These are phyloP conservation scores for Macadamia integrifolia DNA, from an alignment of 164 flowering plant species.

Conservation along the genomic window DNA sequence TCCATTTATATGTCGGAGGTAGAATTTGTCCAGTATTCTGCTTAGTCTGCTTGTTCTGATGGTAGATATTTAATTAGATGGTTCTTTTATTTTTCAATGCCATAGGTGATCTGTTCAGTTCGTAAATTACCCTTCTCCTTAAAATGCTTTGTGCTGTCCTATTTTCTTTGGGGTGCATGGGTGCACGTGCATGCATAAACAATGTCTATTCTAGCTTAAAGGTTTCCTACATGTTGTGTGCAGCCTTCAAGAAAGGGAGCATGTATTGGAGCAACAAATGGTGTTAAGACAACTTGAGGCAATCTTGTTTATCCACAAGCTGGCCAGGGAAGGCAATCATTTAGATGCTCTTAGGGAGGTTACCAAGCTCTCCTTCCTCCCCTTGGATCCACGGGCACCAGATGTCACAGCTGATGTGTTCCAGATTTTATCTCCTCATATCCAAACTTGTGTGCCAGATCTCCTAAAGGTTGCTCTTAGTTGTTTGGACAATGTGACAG, in stretches of 20 bases:
- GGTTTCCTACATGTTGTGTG: constrained; percentile 4
- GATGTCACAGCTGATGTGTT: constrained; percentile 42
- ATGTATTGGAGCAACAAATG: constrained; percentile 64
- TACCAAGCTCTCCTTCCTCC: constrained; percentile 76
- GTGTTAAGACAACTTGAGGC: constrained; percentile 90
- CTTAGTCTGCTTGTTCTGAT: background rate
- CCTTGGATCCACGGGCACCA: constrained; percentile 73
- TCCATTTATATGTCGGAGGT: background rate
- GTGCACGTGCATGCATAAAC: no score
- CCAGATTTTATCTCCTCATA: constrained; percentile 63
- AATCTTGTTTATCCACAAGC: constrained; percentile 55
- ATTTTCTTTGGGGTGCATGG: no score
- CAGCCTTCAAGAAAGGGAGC: constrained; percentile 82
- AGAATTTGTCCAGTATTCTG: background rate
- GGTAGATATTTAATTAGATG: no score
- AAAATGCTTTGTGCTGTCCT: background rate
- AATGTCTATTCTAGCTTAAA: background rate
- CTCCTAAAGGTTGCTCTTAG: constrained; percentile 77
- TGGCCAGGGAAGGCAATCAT: constrained; percentile 57
- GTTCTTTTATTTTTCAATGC: no score
- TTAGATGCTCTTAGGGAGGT: constrained; percentile 83
- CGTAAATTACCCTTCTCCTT: no score
- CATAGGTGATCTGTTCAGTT: no score
- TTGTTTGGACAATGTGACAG: constrained; percentile 74
- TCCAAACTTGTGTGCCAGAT: constrained; percentile 94